Evolutionary conservation across 345 rosid species (phyloP), one percentile per base, ranked within the genome.

Genomic region (Kernera saxatilis): DNA sequence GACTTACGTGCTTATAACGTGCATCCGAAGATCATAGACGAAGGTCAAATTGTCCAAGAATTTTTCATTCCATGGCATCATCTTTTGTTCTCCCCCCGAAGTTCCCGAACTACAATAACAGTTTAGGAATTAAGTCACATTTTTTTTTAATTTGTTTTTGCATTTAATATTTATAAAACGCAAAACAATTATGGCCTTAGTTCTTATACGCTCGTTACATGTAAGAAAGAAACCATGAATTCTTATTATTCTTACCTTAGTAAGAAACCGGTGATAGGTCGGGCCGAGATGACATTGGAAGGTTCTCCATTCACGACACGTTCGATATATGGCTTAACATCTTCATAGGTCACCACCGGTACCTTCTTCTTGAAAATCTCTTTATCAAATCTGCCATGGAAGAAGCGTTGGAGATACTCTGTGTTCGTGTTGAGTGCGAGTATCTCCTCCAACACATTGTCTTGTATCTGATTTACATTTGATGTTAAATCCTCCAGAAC

Each of bases 61-160:
- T 66, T 85, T 82, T 43, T 84, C 87, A 22, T 88, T 90, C 39
- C 90, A 88, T 29, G 96, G 96, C 93, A 90, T 86, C 81, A 90
- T 61, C 68, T 90, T 90, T n/a, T 93, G 93, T 41, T 71, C 80
- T 26, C 96, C 92, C 17, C 90, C 96, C 2, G 96, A 86, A 49
- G 96, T 88, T 26, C 96, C 94, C 6, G 94, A 82, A 83, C 96
- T 90, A 83, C 62, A 82, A 46, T 22, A 67, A 25, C 23, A 26
- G 2, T 26, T 35, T 17, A 49, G n/a, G 13, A 36, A 37, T 9
- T 13, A 41, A n/a, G n/a, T n/a, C n/a, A n/a, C n/a, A n/a, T n/a
- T n/a, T n/a, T n/a, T n/a, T n/a, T n/a, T n/a, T n/a, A n/a, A n/a
- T n/a, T n/a, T n/a, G n/a, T n/a, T n/a, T n/a, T n/a, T n/a, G n/a